These are phyloP conservation scores for Fraxinus baroniana DNA, from an alignment of 305 asterid genomes.

Conservation along the genomic window DNA sequence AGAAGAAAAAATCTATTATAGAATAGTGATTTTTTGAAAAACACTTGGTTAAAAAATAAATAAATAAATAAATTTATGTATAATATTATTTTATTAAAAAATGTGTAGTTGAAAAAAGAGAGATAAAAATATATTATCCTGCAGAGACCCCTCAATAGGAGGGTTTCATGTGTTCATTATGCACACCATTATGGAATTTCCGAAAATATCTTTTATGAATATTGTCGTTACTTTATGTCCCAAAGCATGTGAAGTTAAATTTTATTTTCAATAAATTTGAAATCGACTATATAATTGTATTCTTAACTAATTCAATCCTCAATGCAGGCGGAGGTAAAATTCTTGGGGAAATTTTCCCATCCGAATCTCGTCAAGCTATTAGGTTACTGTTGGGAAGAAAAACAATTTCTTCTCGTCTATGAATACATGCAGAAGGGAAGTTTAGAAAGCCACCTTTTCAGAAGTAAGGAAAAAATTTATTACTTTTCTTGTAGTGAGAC, in stretches of 20 bases:
- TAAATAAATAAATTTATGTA: no score
- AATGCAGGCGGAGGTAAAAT: constrained; percentile 71
- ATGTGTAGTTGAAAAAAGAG: no score
- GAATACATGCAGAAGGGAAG: constrained; percentile 65
- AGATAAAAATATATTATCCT: no score
- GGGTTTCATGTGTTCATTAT: no score
- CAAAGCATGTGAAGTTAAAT: neutral
- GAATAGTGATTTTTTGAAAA: no score
- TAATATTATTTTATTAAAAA: no score
- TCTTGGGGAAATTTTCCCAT: constrained; percentile 66
- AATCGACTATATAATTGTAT: neutral
- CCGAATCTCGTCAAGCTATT: constrained; percentile 63
- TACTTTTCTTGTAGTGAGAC: neutral
- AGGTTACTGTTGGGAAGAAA: constrained; percentile 73
- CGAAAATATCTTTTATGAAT: neutral
- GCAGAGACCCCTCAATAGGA: no score
- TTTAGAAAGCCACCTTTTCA: constrained; percentile 63
- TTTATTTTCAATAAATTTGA: neutral
- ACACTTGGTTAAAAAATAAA: no score
- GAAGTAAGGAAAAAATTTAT: constrained; percentile 35
- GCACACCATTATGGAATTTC: no score
- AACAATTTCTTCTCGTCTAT: constrained; percentile 64
- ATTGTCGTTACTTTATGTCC: neutral
- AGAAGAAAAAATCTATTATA: no score
- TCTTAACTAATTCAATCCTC: neutral